A percentile compares a stretch with the other conserved stretches of the same genome.
These are phyloP conservation scores for Ophiorrhiza pumila DNA, from an alignment of 257 asterid species.

Conservation along the genomic window DNA sequence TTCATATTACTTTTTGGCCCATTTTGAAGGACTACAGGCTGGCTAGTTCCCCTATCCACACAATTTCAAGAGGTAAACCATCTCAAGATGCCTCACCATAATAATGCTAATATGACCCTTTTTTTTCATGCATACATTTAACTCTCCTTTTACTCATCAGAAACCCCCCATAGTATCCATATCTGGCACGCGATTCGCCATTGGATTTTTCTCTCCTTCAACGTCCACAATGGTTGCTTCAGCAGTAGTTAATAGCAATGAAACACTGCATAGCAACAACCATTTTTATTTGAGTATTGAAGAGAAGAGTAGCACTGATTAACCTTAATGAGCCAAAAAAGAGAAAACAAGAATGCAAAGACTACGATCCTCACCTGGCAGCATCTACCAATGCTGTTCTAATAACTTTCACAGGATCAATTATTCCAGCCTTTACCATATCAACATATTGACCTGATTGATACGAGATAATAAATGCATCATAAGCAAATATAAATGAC, in stretches of 20 bases:
- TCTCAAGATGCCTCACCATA: too few species aligned
- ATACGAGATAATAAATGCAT: neutral
- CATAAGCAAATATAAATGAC: neutral
- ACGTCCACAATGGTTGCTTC: slow-evolving; percentile 63
- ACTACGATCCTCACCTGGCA: slow-evolving; percentile 47
- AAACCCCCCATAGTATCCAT: slow-evolving; percentile 45
- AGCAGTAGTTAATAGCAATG: slow-evolving; percentile 64
- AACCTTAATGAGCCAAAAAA: neutral
- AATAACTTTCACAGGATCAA: slow-evolving; percentile 76
- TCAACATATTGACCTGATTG: slow-evolving; percentile 56
- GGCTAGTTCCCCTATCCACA: too few species aligned
- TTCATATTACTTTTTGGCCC: too few species aligned
- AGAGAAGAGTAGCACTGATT: neutral
- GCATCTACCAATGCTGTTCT: slow-evolving; percentile 82
- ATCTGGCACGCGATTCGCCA: slow-evolving; percentile 52
- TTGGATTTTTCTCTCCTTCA: slow-evolving; percentile 50
- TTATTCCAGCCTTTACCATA: slow-evolving; percentile 82
- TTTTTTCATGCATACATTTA: too few species aligned
- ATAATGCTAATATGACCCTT: too few species aligned
- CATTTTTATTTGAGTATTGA: slow-evolving; percentile 6
- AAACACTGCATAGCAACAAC: slow-evolving; percentile 42
- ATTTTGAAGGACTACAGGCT: too few species aligned
- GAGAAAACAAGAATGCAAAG: neutral
- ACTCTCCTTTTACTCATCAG: slow-evolving; percentile 5
- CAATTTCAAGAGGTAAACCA: too few species aligned